Percentiles rank a stretch among this genome's conserved stretches.
phyloP scores from a whole-genome alignment of 2,329 filamentous ascomycete genomes.

The Xylariales sp. region DNA sequence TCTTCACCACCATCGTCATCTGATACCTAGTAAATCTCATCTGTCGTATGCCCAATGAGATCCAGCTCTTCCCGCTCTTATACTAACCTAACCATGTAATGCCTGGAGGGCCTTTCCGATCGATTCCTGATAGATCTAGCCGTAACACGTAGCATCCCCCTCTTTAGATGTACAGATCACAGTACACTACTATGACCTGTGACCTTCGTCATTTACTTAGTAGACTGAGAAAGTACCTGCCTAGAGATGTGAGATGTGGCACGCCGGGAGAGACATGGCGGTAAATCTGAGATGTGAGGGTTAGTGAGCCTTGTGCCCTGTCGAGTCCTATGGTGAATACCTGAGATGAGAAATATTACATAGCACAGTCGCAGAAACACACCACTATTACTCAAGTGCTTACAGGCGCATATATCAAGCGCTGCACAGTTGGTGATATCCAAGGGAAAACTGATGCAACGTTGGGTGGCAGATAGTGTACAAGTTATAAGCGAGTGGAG shows the following conservation, averaged over 20 bases:
- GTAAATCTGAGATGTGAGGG: neutral
- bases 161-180: neutral
- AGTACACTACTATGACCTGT: conserved; percentile 1
- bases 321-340: conserved; percentile 2
- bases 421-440: conserved; percentile 16
- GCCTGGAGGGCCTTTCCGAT: conserved; percentile 8
- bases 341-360: conserved; percentile 11
- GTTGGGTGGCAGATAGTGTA: conserved; percentile 12
- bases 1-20: conserved; percentile 28
- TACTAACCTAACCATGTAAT: neutral
- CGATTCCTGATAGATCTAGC: neutral
- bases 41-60: conserved; percentile 9
- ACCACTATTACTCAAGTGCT: conserved; percentile 27
- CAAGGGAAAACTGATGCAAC: conserved; percentile 14
- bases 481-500: conserved; percentile 1
- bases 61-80: neutral
- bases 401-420: conserved; percentile 25
- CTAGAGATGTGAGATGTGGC: conserved; percentile 25
- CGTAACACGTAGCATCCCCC: neutral
- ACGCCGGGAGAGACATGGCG: conserved; percentile 18
- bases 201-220: conserved; percentile 3
- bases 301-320: conserved; percentile 6
- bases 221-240: neutral
- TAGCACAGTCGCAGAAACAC: conserved; percentile 16
- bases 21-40: conserved; percentile 17